Conservation (phyloP, 2,329 filamentous ascomycete species). For the Sclerotiophoma versabilis region DNA sequence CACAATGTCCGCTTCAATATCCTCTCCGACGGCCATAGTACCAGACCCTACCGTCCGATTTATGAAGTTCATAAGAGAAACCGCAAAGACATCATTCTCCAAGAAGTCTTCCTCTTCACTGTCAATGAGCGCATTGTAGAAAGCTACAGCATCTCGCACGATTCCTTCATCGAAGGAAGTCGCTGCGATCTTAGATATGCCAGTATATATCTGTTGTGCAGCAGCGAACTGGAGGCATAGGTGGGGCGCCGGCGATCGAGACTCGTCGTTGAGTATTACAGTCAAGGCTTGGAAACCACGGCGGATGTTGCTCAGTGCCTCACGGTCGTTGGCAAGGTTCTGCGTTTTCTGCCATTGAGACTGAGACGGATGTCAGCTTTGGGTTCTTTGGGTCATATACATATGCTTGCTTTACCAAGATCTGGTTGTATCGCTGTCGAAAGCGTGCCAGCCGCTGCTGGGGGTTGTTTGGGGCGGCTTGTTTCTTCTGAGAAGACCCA, state of each 20-base stretch:
- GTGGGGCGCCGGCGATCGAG: conserved; percentile 84
- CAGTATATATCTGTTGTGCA: conserved; percentile 85
- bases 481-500: conserved; percentile 60
- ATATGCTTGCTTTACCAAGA: conserved; percentile 54
- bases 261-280: conserved; percentile 83
- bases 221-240: conserved; percentile 89
- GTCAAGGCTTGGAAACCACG: conserved; percentile 64
- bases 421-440: conserved; percentile 66
- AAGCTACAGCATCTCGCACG: conserved; percentile 80
- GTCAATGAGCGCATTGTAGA: conserved; percentile 93
- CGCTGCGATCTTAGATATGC: conserved; percentile 86
- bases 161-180: conserved; percentile 85
- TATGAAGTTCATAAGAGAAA: conserved; percentile 85
- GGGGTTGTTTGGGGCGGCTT: conserved; percentile 60
- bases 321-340: conserved; percentile 59
- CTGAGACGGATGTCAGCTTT: conserved; percentile 44
- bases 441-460: conserved; percentile 68
- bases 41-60: conserved; percentile 78
- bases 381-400: not conserved
- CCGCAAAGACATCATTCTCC: conserved; percentile 83
- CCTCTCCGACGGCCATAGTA: conserved; percentile 74
- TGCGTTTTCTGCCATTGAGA: conserved; percentile 67
- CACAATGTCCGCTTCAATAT: conserved; percentile 87
- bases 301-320: conserved; percentile 59
- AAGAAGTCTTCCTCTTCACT: conserved; percentile 96